phyloP scores from a whole-genome alignment of 225 moss, liverwort and hornwort genomes.

The Thuidium tamariscinum region DNA sequence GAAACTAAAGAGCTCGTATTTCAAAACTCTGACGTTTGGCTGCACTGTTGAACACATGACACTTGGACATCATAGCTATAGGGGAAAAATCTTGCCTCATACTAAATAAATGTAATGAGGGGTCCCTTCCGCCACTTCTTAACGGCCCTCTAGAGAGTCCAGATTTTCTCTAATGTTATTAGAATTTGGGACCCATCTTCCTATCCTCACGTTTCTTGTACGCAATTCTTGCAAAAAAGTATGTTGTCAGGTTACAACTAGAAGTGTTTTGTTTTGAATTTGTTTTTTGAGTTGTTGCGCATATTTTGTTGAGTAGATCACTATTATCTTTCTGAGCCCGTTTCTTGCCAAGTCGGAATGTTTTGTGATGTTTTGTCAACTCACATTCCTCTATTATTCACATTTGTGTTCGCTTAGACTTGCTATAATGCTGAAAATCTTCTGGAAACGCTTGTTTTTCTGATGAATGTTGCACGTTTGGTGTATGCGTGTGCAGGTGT shows the following conservation, averaged over 20 bases:
- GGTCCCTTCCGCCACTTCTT: too few relatives aligned
- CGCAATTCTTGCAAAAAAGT: background rate
- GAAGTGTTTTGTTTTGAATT: background rate
- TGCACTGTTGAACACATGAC: too few relatives aligned
- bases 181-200: background rate
- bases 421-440: background rate
- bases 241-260: background rate
- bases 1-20: too few relatives aligned
- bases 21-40: too few relatives aligned
- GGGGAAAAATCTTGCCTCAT: too few relatives aligned
- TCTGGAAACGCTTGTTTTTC: background rate
- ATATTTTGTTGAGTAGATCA: background rate
- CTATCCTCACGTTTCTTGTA: background rate
- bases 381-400: background rate
- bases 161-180: too few relatives aligned
- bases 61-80: too few relatives aligned
- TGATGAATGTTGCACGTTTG: background rate
- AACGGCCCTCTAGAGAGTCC: too few relatives aligned
- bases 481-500: conserved; percentile 41
- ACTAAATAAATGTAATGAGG: too few relatives aligned
- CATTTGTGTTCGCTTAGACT: background rate
- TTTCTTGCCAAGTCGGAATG: background rate
- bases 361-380: background rate
- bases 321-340: background rate
- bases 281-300: background rate